phyloP scores from a whole-genome alignment of 179 eudicot species.

The Drosera spatulata region DNA sequence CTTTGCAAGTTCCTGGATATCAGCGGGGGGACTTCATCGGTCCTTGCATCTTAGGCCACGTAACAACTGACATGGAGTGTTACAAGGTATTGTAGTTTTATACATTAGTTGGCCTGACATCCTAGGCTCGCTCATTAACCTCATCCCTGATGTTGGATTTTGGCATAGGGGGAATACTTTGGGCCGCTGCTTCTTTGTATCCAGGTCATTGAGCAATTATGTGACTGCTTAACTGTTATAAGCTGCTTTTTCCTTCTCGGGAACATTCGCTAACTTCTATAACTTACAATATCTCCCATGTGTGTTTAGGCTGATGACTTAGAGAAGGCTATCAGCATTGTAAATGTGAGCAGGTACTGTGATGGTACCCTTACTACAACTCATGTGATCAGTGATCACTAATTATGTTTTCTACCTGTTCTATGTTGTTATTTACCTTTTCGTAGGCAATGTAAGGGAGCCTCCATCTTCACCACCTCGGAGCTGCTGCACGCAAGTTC shows the following conservation, averaged over 20 bases:
- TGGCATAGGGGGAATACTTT: conserved; percentile 51
- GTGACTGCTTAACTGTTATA: neutral
- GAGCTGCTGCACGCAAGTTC: conserved; percentile 61
- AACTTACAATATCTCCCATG: neutral
- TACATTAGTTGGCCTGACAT: too few species aligned
- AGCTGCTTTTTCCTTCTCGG: neutral
- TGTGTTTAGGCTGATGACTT: conserved; percentile 32
- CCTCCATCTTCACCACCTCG: conserved; percentile 74
- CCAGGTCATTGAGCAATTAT: conserved; percentile 30
- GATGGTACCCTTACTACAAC: too few species aligned
- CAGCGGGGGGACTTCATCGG: conserved; percentile 69
- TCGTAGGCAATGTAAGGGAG: conserved; percentile 60
- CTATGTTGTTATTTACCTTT: neutral
- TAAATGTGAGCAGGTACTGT: conserved; percentile 51
- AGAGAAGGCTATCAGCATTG: conserved; percentile 55
- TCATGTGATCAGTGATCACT: too few species aligned
- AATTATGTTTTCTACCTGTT: too few species aligned
- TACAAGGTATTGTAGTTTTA: too few species aligned
- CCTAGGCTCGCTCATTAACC: conserved; percentile 14
- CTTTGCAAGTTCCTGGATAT: conserved; percentile 54
- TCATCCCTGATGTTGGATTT: conserved; percentile 64
- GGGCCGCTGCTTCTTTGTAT: conserved; percentile 71
- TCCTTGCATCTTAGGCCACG: conserved; percentile 61
- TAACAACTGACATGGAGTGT: neutral
- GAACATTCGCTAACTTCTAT: conserved; percentile 14